Percentiles rank a stretch among this genome's conserved stretches.
phyloP scores from a whole-genome alignment of 768 basidiomycete species.

The Serendipita vermifera region DNA sequence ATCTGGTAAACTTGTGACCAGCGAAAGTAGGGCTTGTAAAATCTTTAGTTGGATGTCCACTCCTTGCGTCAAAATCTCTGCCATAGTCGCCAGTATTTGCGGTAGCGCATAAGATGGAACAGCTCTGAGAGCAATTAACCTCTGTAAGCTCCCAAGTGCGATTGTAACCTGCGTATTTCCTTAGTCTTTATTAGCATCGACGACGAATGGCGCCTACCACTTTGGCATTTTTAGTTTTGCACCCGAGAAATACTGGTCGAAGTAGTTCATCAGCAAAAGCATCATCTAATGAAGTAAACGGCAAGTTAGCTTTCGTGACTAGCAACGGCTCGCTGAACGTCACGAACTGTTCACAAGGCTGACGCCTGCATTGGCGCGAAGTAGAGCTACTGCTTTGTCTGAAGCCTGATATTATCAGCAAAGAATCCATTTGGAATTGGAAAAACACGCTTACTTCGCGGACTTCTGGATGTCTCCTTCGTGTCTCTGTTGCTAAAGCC shows the following conservation, averaged over 20 bases:
- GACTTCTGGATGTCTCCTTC: constrained; percentile 82
- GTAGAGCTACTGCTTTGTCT: constrained; percentile 71
- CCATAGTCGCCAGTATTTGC: constrained; percentile 70
- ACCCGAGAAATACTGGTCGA: constrained; percentile 85
- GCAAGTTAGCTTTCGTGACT: constrained; percentile 8
- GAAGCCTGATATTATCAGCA: constrained; percentile 44
- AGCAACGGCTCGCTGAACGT: background rate
- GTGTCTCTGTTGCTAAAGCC: constrained; percentile 81
- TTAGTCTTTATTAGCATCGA: background rate
- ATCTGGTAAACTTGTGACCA: constrained; percentile 76
- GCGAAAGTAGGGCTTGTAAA: constrained; percentile 78
- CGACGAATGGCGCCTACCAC: constrained; percentile 40
- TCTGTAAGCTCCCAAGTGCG: constrained; percentile 78
- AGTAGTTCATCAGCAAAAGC: constrained; percentile 71
- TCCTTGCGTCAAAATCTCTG: constrained; percentile 78
- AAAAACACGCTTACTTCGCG: constrained; percentile 52
- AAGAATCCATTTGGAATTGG: constrained; percentile 4
- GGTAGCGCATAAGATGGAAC: constrained; percentile 71
- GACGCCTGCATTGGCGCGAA: constrained; percentile 59
- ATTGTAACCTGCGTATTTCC: constrained; percentile 38
- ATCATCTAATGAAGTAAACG: constrained; percentile 36
- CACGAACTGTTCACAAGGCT: constrained; percentile 46
- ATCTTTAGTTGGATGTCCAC: constrained; percentile 95
- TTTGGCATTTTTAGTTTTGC: constrained; percentile 85
- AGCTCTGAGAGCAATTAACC: constrained; percentile 75